Evolutionary conservation across 106 monocot genomes (phyloP).

Genomic region (Cymbidium sinense): DNA sequence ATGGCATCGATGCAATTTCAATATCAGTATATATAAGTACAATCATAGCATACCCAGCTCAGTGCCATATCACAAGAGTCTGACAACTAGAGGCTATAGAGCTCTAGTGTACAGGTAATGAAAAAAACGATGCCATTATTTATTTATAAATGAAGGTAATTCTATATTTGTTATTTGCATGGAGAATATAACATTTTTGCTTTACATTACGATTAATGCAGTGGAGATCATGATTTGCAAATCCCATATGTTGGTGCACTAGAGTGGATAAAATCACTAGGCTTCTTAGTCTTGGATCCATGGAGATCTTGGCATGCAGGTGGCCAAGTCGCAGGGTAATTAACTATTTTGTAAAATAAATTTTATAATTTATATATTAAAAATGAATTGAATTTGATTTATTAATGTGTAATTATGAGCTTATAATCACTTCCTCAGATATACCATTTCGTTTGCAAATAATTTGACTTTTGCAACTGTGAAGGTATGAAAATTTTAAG

Average conservation of each 20-base stretch:
- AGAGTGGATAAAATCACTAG: conserved; percentile 15
- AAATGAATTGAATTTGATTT: not conserved
- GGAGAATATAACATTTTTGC: not conserved
- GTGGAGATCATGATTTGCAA: conserved; percentile 14
- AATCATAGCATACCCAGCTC: not conserved
- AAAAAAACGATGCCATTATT: not conserved
- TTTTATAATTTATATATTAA: not conserved
- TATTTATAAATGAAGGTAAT: not conserved
- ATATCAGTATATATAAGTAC: not conserved
- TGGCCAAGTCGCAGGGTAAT: conserved; percentile 39
- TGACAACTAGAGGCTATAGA: conserved; percentile 13
- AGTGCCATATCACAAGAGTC: conserved; percentile 9
- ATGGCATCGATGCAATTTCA: conserved; percentile 15
- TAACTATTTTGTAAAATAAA: not conserved
- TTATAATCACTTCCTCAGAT: conserved; percentile 20
- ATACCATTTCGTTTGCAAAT: conserved; percentile 36
- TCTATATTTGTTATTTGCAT: not conserved
- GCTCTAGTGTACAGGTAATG: conserved; percentile 16
- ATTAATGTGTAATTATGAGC: not conserved
- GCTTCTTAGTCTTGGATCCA: conserved; percentile 3
- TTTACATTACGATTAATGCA: not conserved
- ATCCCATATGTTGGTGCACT: conserved; percentile 2
- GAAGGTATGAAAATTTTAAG: conserved; percentile 27
- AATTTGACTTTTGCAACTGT: conserved; percentile 65
- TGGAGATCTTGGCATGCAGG: conserved; percentile 28